Evolutionary conservation across 148 eudicot genomes (phyloP).

Genomic region (Diospyros kaki): DNA sequence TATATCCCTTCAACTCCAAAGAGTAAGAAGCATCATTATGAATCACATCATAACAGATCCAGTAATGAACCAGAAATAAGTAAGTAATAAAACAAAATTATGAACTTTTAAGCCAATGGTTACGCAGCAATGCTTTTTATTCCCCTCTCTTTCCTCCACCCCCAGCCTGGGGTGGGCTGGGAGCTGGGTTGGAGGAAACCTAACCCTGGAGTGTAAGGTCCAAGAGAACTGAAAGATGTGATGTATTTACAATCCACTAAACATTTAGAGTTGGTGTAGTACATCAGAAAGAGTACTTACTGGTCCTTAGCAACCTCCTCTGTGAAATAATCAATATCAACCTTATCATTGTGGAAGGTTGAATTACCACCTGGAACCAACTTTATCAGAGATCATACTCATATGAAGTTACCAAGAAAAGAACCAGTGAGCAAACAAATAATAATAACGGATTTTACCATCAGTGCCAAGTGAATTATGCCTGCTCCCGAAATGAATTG

Average conservation of each 20-base stretch:
- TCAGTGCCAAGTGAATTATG: slow-evolving; percentile 43
- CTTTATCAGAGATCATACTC: slow-evolving; percentile 8
- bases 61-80: too few species aligned
- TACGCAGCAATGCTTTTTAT: neutral
- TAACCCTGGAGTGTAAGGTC: too few species aligned
- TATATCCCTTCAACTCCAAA: neutral
- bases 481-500: slow-evolving; percentile 40
- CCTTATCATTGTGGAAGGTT: slow-evolving; percentile 41
- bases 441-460: slow-evolving; percentile 39
- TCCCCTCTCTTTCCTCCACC: too few species aligned
- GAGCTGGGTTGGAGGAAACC: too few species aligned
- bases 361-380: slow-evolving; percentile 45
- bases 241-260: neutral
- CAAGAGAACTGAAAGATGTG: too few species aligned
- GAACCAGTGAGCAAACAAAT: slow-evolving; percentile 6
- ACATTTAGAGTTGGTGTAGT: neutral
- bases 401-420: neutral
- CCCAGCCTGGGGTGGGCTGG: too few species aligned
- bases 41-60: too few species aligned
- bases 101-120: too few species aligned
- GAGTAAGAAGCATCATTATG: too few species aligned
- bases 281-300: slow-evolving; percentile 19
- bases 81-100: too few species aligned
- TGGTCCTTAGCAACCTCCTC: slow-evolving; percentile 44
- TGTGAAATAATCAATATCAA: slow-evolving; percentile 35